Base-by-base conservation (phyloP, 768 basidiomycete species). In the Boletus sp. region DNA sequence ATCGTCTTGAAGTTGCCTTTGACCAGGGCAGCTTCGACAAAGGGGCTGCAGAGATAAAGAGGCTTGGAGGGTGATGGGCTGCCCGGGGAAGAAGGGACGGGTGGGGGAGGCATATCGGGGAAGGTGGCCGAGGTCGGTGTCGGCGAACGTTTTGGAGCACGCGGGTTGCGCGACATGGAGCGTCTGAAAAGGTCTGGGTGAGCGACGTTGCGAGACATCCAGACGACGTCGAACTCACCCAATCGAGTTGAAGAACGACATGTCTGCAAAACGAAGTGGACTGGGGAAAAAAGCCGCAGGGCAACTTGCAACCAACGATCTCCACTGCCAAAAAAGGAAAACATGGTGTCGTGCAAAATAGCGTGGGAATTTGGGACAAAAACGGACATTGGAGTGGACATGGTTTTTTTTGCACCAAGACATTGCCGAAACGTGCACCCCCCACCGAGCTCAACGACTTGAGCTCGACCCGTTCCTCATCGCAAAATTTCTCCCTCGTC, bases 1-100 rank as follows among this genome's bases (percentile, higher is more conserved):
- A 98, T 98, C 4, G 94, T 97, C 77, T 96, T 98, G 78, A 97
- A 98, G 73, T 94, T 97, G 23, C 96, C 96, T 71, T 96, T 98
- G 55, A 98, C 95, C 41, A 98, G 80, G 0, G 96, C 93, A 2
- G 93, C 88, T 63, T 96, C 94, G 51, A 90, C 92, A 70, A 98
- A 98, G 4, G 95, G 95, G 50, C 90, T 89, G 71, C 89, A 96
- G 11, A 98, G 80, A 67, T 96, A 97, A 17, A 98, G 75, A 1
- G 90, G 88, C 59, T 90, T 91, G 21, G 63, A 57, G 3, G 57
- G 50, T 5, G 38, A 35, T 17, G 58, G 43, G 42, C 48, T 59
- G 19, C 63, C 54, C 7, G 79, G 78, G 13, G 79, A 76, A 4
- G 75, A 66, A 2, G 76, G 75, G 7, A 70, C 64, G 32, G 71